Evolutionary conservation across 2,329 filamentous ascomycete species (phyloP).

Genomic region (Calonectria ilicicola): DNA sequence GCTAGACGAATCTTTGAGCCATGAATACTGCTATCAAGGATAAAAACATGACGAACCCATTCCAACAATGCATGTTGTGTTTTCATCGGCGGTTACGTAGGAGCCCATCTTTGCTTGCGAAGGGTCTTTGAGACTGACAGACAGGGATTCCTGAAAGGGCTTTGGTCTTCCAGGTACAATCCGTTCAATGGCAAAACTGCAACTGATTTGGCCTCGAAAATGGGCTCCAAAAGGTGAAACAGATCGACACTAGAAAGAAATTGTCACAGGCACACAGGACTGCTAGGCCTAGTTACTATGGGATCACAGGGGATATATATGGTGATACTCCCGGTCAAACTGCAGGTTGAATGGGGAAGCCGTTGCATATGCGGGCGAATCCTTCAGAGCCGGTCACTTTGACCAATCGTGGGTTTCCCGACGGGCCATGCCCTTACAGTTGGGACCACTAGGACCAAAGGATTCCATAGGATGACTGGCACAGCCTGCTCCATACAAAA

Average conservation of each 20-base stretch:
- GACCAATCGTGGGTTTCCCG: background rate
- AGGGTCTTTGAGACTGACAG: background rate
- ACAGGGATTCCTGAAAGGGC: background rate
- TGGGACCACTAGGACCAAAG: background rate
- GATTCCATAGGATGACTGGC: too few relatives aligned
- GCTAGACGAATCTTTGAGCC: background rate
- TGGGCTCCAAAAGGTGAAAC: background rate
- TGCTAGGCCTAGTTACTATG: background rate
- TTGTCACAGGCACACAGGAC: background rate
- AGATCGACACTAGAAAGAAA: background rate
- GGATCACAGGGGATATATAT: background rate
- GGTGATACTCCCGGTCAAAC: background rate
- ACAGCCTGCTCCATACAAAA: too few relatives aligned
- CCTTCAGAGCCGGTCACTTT: background rate
- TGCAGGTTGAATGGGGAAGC: background rate
- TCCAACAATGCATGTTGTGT: conserved; percentile 5
- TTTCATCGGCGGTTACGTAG: background rate
- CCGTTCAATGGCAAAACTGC: background rate
- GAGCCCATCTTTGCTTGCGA: background rate
- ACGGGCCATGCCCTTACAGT: background rate
- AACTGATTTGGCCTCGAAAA: background rate
- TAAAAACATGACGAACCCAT: background rate
- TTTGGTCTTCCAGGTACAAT: background rate
- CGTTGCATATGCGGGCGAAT: background rate
- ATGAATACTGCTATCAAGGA: background rate